These are phyloP conservation scores for Phytophthora cryptogea DNA, from an alignment of 352 stramenopile species.

Conservation along the genomic window DNA sequence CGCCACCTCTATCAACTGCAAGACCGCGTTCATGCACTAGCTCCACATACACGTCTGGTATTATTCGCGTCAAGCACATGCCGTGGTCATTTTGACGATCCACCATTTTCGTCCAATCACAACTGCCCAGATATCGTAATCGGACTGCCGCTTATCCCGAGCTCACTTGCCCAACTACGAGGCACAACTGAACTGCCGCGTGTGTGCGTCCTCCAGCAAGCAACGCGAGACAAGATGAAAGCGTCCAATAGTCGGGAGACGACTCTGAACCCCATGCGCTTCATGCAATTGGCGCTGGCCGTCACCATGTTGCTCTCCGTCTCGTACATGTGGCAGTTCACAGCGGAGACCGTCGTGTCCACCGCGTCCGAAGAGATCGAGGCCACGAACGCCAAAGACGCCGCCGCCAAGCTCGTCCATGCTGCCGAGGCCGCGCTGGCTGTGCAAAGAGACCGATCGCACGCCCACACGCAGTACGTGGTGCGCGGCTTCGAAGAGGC, in stretches of 20 bases:
- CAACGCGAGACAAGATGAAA: slow-evolving; percentile 23
- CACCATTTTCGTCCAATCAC: too few relatives aligned
- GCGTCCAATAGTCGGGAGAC: slow-evolving; percentile 10
- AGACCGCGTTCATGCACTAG: not conserved
- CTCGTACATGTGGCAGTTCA: slow-evolving; percentile 77
- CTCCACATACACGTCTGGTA: not conserved
- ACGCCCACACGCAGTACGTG: slow-evolving; percentile 62
- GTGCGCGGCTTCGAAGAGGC: slow-evolving; percentile 71
- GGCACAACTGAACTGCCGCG: slow-evolving; percentile 12
- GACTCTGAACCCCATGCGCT: slow-evolving; percentile 54
- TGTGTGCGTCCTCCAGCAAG: not conserved
- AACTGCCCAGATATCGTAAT: too few relatives aligned
- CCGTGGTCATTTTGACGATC: not conserved
- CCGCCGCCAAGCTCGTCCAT: slow-evolving; percentile 21
- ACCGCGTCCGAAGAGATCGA: slow-evolving; percentile 21
- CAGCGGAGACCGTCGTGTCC: slow-evolving; percentile 41
- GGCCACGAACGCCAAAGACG: slow-evolving; percentile 25
- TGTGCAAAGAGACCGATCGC: slow-evolving; percentile 42
- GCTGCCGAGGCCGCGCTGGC: slow-evolving; percentile 28
- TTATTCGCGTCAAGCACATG: too few relatives aligned
- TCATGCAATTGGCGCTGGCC: slow-evolving; percentile 72
- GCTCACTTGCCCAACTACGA: slow-evolving; percentile 1
- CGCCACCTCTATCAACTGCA: slow-evolving; percentile 1
- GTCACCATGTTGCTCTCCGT: slow-evolving; percentile 63
- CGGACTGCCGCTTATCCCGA: not conserved